Evolutionary conservation across 2,329 filamentous ascomycete genomes (phyloP).

Genomic region (Fusarium sublunatum): DNA sequence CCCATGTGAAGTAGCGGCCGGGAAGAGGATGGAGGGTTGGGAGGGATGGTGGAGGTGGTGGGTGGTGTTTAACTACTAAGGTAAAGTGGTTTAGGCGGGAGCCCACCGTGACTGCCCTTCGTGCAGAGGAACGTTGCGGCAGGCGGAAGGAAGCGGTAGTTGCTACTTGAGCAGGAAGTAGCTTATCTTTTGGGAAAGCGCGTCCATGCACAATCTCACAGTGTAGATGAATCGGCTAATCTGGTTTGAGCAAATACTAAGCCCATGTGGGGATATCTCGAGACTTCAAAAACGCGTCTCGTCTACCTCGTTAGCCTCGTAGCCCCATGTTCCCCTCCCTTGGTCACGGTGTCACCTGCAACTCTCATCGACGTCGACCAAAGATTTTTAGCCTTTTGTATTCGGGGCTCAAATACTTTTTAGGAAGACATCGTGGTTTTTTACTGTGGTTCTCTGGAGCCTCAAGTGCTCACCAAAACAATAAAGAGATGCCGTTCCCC

Average conservation of each 20-base stretch:
- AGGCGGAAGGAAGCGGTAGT: constrained; percentile 20
- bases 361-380: constrained; percentile 41
- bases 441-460: not conserved
- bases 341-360: constrained; percentile 42
- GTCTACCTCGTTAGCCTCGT: constrained; percentile 16
- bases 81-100: constrained; percentile 32
- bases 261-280: constrained; percentile 37
- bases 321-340: constrained; percentile 35
- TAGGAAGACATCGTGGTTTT: constrained; percentile 1
- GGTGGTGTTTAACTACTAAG: constrained; percentile 33
- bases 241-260: constrained; percentile 11
- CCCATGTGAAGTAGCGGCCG: constrained; percentile 29
- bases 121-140: constrained; percentile 27
- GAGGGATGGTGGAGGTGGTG: constrained; percentile 21
- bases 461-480: constrained; percentile 1
- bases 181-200: constrained; percentile 28
- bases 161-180: constrained; percentile 20
- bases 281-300: constrained; percentile 32
- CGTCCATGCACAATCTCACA: not conserved
- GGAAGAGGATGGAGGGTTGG: constrained; percentile 35
- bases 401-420: constrained; percentile 8
- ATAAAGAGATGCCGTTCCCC: constrained; percentile 21
- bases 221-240: constrained; percentile 15
- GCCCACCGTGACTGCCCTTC: constrained; percentile 27
- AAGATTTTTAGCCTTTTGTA: constrained; percentile 17